These are phyloP conservation scores for Boletus rufocinnamomeus DNA, from an alignment of 768 basidiomycete species.

Conservation along the genomic window DNA sequence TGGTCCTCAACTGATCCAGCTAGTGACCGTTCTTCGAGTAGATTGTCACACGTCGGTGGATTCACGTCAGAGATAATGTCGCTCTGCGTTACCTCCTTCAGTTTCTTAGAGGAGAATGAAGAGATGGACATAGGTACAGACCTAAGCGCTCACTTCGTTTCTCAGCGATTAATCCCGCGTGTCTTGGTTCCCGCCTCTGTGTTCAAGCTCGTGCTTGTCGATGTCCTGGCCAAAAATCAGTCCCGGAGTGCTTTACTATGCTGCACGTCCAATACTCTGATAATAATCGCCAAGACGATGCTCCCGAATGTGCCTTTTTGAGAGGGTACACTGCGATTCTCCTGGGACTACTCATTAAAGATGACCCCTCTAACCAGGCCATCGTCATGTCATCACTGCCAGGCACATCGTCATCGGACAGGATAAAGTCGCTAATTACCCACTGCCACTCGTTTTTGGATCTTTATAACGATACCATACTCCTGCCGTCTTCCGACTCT, in stretches of 20 bases:
- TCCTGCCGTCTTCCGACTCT: constrained; percentile 24
- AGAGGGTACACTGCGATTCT: constrained; percentile 76
- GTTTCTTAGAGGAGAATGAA: constrained; percentile 31
- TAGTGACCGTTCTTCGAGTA: constrained; percentile 13
- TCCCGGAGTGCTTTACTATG: constrained; percentile 51
- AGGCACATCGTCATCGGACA: constrained; percentile 31
- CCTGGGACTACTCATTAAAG: constrained; percentile 53
- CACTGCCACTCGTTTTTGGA: constrained; percentile 43
- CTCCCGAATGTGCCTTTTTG: constrained; percentile 53
- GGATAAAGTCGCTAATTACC: constrained; percentile 36
- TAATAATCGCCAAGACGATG: constrained; percentile 14
- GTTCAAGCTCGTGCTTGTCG: constrained; percentile 51
- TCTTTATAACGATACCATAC: constrained; percentile 41
- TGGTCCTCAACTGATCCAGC: constrained; percentile 41
- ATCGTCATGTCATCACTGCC: constrained; percentile 38
- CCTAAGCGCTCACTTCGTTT: neutral
- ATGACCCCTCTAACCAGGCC: constrained; percentile 34
- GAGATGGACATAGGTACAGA: constrained; percentile 18
- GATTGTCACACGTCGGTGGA: constrained; percentile 17
- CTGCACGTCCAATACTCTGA: constrained; percentile 48
- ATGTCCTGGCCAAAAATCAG: constrained; percentile 47
- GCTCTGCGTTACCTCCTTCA: constrained; percentile 52
- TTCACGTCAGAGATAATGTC: constrained; percentile 51
- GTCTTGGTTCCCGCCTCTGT: constrained; percentile 52
- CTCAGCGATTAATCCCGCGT: constrained; percentile 54